A percentile compares a stretch with the other conserved stretches of the same genome.
These are phyloP conservation scores for Saccharomycopsis capsularis DNA, from an alignment of 805 yeast species.

Conservation along the genomic window DNA sequence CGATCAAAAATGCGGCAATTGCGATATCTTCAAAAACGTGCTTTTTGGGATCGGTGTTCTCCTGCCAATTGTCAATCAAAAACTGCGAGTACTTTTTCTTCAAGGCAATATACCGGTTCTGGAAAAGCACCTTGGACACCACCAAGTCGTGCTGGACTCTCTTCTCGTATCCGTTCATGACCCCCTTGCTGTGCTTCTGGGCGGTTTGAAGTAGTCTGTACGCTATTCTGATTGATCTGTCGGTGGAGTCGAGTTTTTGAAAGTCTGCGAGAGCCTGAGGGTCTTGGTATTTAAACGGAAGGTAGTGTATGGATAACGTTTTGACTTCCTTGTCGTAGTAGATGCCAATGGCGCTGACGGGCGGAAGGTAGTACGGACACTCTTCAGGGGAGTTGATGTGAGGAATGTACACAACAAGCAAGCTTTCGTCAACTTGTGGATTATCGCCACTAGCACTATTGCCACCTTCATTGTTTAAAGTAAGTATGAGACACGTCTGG, in stretches of 20 bases:
- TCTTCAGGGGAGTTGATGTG: conserved; percentile 55
- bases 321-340: conserved; percentile 35
- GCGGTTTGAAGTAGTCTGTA: conserved; percentile 73
- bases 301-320: conserved; percentile 63
- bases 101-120: conserved; percentile 68
- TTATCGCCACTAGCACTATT: conserved; percentile 20
- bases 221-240: conserved; percentile 76
- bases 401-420: conserved; percentile 69
- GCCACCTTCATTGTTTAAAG: conserved; percentile 22
- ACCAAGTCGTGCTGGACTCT: conserved; percentile 84
- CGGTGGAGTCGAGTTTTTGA: conserved; percentile 35
- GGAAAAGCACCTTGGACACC: conserved; percentile 76
- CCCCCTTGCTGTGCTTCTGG: conserved; percentile 76
- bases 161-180: conserved; percentile 76
- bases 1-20: conserved; percentile 88
- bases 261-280: conserved; percentile 26
- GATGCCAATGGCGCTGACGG: conserved; percentile 72
- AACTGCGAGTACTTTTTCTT: conserved; percentile 75
- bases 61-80: conserved; percentile 82
- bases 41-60: conserved; percentile 87
- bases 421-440: conserved; percentile 30
- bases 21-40: conserved; percentile 96
- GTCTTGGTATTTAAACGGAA: conserved; percentile 44
- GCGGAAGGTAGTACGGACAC: conserved; percentile 86
- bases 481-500: conserved; percentile 67